phyloP scores from a whole-genome alignment of 306 rosid genomes.

The Alnus glutinosa region DNA sequence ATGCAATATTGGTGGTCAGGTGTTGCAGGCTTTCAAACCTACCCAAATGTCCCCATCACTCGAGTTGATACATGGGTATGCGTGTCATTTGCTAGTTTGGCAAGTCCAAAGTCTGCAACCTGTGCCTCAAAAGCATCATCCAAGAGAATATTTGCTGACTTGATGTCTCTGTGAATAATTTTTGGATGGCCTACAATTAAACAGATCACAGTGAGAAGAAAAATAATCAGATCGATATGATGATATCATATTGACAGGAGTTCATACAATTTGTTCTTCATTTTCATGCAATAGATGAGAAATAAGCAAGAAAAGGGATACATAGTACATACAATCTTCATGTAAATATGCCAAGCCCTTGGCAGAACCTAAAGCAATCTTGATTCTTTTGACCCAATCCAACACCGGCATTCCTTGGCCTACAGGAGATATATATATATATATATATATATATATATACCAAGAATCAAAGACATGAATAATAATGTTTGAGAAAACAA shows the following conservation, averaged over 20 bases:
- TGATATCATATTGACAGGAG: neutral
- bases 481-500: neutral
- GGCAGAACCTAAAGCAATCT: slow-evolving; percentile 87
- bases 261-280: neutral
- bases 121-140: slow-evolving; percentile 84
- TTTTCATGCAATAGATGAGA: no score
- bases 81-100: slow-evolving; percentile 70
- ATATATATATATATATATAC: no score
- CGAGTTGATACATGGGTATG: slow-evolving; percentile 88
- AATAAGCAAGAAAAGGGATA: slow-evolving; percentile 2
- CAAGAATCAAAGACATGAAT: no score
- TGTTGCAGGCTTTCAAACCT: slow-evolving; percentile 29
- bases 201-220: neutral
- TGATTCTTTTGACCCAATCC: slow-evolving; percentile 80
- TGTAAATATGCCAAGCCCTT: slow-evolving; percentile 91
- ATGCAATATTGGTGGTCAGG: slow-evolving; percentile 5
- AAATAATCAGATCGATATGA: slow-evolving; percentile 14
- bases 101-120: slow-evolving; percentile 99
- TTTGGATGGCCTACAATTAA: slow-evolving; percentile 71
- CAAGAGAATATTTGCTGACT: slow-evolving; percentile 85
- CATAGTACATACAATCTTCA: slow-evolving; percentile 69
- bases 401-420: slow-evolving; percentile 57
- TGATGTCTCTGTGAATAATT: slow-evolving; percentile 94
- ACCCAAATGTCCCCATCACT: slow-evolving; percentile 99
- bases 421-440: slow-evolving; percentile 1